Base-by-base conservation (phyloP, 805 yeast species). In the Wickerhamiella qilinensis region DNA sequence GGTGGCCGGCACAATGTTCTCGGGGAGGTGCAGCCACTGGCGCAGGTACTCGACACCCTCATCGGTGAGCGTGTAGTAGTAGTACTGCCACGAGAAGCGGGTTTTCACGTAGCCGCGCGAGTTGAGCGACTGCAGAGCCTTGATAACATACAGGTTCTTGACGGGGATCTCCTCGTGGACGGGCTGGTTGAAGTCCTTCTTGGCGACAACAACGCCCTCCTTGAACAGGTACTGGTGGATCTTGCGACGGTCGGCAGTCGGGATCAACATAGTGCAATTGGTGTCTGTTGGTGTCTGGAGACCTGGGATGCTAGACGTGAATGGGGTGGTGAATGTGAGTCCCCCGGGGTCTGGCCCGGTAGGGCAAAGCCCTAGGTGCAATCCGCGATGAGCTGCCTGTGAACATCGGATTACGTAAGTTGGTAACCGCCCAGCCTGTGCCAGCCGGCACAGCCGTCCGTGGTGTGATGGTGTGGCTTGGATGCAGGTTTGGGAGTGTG, bases 71-170 rank as follows among this genome's bases (percentile, higher is more conserved):
- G 98, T 84, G 93, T 91, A 91, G 94, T 91, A 91, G 75, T 91
- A 91, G 78, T 84, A 84, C 78, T 86, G 96, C 99, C 99, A 91
- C 63, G 97, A 88, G 80, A 88, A 91, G 73, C 85, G 97, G 60
- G 99, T 91, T 83, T 88, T 85, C 70, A 91, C 97, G 79, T 63
- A 91, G 68, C 99, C 99, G 71, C 80, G 84, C 50, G 98, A 91
- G 64, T 94, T 84, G 69, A 91, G 83, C 51, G 97, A 88, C 75
- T 91, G 99, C 69, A 91, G 78, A 63, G 99, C 96, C 80, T 91
- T 91, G 77, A 91, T 84, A 60, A 63, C 98, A 65, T 68, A 91
- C 68, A 91, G 79, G 93, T 91, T 91, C 75, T 73, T 88, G 76
- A 94, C 81, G 71, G 81, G 94, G 66, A 91, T 82, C 63, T 84